Conservation (phyloP, 228 moss, liverwort and hornwort species). For the Sphagnum magellanicum region DNA sequence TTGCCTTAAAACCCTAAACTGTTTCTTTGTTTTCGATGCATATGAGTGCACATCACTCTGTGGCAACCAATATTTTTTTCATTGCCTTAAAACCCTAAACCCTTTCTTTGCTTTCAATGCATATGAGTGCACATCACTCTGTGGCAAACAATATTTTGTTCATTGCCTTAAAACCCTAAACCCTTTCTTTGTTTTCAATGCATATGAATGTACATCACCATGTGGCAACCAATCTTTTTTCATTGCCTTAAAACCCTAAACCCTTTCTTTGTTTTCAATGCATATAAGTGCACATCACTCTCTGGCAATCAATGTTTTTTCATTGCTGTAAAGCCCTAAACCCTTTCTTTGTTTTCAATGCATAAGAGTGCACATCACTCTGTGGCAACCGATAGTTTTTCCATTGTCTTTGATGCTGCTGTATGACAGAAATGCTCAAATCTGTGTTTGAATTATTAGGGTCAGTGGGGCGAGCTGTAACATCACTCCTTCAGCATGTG, state of each 20-base stretch:
- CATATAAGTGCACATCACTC: neutral
- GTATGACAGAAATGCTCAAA: neutral
- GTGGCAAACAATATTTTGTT: neutral
- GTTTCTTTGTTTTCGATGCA: too few relatives aligned
- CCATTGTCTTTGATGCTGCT: neutral
- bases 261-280: too few relatives aligned
- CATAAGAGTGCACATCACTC: neutral
- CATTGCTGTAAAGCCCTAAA: neutral
- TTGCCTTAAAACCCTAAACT: neutral
- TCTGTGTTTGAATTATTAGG: conserved; percentile 27
- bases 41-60: neutral
- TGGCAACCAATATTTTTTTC: neutral
- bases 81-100: neutral
- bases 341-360: too few relatives aligned
- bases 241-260: neutral
- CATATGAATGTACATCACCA: neutral
- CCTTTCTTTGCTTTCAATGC: too few relatives aligned
- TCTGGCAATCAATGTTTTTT: too few relatives aligned
- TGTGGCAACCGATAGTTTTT: neutral
- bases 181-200: too few relatives aligned
- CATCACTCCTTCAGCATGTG: conserved; percentile 51
- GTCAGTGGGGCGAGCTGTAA: conserved; percentile 40
- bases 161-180: neutral
- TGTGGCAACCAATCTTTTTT: neutral
- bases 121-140: neutral